Percentiles rank a stretch among this genome's conserved stretches.
Evolutionary conservation across 2,329 filamentous ascomycete species (phyloP).

Genomic region (Lecanicillium sp.): DNA sequence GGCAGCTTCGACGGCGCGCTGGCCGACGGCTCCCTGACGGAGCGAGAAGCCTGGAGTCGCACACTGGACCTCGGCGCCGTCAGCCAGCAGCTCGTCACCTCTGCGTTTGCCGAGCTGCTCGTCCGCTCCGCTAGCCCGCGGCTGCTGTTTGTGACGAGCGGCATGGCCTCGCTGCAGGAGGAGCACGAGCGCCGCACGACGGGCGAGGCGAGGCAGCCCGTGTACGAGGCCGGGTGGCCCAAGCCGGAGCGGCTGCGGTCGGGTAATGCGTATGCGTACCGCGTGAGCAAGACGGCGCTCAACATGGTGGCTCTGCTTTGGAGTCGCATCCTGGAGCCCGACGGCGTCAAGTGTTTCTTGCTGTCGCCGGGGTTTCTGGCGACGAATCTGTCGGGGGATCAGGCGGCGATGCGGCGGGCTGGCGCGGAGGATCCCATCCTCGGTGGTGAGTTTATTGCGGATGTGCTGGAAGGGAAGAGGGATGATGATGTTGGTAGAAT

Average conservation of each 20-base stretch:
- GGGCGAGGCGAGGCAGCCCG: slow-evolving; percentile 14
- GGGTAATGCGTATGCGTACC: slow-evolving; percentile 10
- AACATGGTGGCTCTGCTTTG: slow-evolving; percentile 21
- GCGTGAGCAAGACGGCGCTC: slow-evolving; percentile 11
- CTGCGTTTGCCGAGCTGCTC: slow-evolving; percentile 31
- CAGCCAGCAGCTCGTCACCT: slow-evolving; percentile 19
- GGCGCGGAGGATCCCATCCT: slow-evolving; percentile 20
- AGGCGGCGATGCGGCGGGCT: slow-evolving; percentile 18
- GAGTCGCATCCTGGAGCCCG: slow-evolving; percentile 29
- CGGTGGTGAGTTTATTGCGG: slow-evolving; percentile 24
- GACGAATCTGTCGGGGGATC: slow-evolving; percentile 29
- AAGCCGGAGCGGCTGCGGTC: slow-evolving; percentile 26
- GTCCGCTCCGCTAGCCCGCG: slow-evolving; percentile 29
- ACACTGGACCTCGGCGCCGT: too few relatives aligned
- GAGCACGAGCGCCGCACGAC: slow-evolving; percentile 18
- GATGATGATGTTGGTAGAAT: slow-evolving; percentile 27
- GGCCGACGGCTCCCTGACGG: too few relatives aligned
- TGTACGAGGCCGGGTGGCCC: slow-evolving; percentile 32
- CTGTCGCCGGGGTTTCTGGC: slow-evolving; percentile 37
- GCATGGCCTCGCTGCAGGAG: slow-evolving; percentile 27
- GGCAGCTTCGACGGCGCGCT: too few relatives aligned
- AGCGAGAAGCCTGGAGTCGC: too few relatives aligned
- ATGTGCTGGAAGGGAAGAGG: slow-evolving; percentile 26
- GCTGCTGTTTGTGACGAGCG: slow-evolving; percentile 36
- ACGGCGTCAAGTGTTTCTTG: slow-evolving; percentile 39